phyloP scores from a whole-genome alignment of 345 rosid species.

The Noccaea caerulescens region DNA sequence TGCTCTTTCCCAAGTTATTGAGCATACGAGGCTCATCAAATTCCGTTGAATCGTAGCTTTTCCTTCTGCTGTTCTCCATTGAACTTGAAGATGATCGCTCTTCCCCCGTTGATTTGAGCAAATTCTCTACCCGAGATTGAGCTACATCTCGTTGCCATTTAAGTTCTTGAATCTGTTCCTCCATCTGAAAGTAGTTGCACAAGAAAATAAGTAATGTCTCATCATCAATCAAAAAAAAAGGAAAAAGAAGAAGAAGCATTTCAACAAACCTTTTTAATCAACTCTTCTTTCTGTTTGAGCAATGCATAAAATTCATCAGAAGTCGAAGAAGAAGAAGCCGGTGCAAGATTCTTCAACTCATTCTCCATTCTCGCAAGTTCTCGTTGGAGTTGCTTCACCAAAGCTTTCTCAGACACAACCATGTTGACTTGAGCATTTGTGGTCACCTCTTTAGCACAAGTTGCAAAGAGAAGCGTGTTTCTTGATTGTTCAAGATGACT shows the following conservation, averaged over 20 bases:
- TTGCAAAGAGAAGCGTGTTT: slow-evolving; percentile 87
- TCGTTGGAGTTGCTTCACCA: slow-evolving; percentile 78
- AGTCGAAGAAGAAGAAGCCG: slow-evolving; percentile 46
- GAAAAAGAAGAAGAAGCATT: not conserved
- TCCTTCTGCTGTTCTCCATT: slow-evolving; percentile 42
- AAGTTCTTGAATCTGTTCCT: slow-evolving; percentile 69
- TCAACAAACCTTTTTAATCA: slow-evolving; percentile 57
- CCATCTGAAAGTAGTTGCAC: slow-evolving; percentile 58
- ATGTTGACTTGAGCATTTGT: slow-evolving; percentile 84
- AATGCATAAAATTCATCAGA: slow-evolving; percentile 52
- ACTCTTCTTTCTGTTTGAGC: slow-evolving; percentile 68
- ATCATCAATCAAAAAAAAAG: not conserved
- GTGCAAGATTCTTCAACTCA: slow-evolving; percentile 58
- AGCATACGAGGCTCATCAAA: slow-evolving; percentile 32
- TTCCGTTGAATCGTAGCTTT: slow-evolving; percentile 36
- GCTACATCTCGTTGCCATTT: slow-evolving; percentile 75
- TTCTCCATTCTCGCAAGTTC: slow-evolving; percentile 77
- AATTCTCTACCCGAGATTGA: slow-evolving; percentile 59
- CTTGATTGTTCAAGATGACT: slow-evolving; percentile 84
- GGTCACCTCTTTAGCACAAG: slow-evolving; percentile 86
- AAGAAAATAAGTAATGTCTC: not conserved
- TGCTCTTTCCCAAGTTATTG: slow-evolving; percentile 42
- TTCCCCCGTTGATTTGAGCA: slow-evolving; percentile 56
- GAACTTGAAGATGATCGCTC: slow-evolving; percentile 46
- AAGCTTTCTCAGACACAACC: slow-evolving; percentile 80